phyloP scores from a whole-genome alignment of 139 green algal genomes.

The Ettlia oleoabundans region DNA sequence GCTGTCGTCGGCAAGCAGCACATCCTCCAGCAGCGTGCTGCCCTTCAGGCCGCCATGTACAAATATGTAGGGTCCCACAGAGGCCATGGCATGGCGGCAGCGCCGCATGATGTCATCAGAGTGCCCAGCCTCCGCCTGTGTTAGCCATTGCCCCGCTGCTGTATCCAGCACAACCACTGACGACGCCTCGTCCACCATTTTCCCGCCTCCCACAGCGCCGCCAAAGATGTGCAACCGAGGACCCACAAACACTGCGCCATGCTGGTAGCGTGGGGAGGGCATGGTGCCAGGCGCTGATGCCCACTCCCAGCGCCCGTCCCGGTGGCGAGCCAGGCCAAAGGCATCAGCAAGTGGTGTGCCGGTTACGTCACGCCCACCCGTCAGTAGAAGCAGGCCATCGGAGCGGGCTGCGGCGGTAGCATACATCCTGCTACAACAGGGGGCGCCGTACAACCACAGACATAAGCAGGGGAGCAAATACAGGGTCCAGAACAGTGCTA shows the following conservation, averaged over 20 bases:
- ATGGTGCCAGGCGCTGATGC: conserved; percentile 93
- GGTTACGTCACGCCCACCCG: conserved; percentile 86
- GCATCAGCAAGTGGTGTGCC: conserved; percentile 89
- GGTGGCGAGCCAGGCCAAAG: conserved; percentile 95
- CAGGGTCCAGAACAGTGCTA: too few species aligned
- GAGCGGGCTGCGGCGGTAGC: conserved; percentile 88
- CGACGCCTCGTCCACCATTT: conserved; percentile 91
- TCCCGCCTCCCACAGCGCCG: conserved; percentile 92
- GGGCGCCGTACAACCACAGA: not conserved
- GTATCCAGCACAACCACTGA: conserved; percentile 93
- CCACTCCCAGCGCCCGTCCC: conserved; percentile 99
- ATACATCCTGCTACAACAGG: conserved; percentile 87
- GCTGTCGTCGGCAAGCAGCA: conserved; percentile 78
- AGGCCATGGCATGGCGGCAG: conserved; percentile 87
- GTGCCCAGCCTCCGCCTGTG: conserved; percentile 10
- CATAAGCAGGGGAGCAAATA: not conserved
- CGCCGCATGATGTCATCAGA: conserved; percentile 46
- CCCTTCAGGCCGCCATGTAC: conserved; percentile 93
- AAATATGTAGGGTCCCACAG: conserved; percentile 92
- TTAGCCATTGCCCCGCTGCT: conserved; percentile 62
- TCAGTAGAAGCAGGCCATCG: conserved; percentile 97
- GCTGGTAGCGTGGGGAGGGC: conserved; percentile 94
- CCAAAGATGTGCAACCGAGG: conserved; percentile 94
- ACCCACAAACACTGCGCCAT: conserved; percentile 95
- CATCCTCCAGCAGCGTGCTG: conserved; percentile 86